Base-by-base conservation (phyloP, 306 rosid genomes). In the Pachyrhizus erosus region DNA sequence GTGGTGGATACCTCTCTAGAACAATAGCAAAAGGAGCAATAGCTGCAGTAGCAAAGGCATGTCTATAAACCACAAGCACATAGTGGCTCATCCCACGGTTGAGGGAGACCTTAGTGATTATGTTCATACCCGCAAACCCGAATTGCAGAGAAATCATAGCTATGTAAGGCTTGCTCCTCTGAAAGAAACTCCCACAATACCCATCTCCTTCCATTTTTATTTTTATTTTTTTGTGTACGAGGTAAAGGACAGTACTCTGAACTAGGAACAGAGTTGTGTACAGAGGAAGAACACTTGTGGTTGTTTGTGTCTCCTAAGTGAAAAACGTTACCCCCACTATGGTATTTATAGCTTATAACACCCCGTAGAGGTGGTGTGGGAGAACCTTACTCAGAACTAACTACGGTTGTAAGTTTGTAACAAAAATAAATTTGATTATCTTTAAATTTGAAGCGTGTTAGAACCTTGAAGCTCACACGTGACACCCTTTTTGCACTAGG, bases 81-180 rank as follows among this genome's bases (percentile, higher is more conserved):
- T 90, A 96, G 77, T 93, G 99, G 75, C 94, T 96, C 97, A 93
- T 91, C 2, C 99, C 98, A 1, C 94, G 91, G 90, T 88, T 90
- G 75, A 96, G 94, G 4, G 97, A 93, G 3, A 92, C 94, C 75
- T 88, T 92, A 3, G 97, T 93, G 80, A 96, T 92, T 67, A 96
- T 92, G 84, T 88, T 93, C 99, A 96, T 96, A 0, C 99, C 99
- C 1, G 99, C 99, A 14, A 91, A 92, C 9, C 99, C 99, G 11
- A 96, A 96, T 75, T 93, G 97, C 23, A 93, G 89, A 58, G 90
- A 93, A 71, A 92, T 86, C 91, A 92, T 92, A 5, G 94, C 99
- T 86, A 92, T 87, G 88, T 96, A 96, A 43, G 98, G 98, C 75
- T 91, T 92, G n/a, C 90, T 84, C 79, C 80, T 95, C 61, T 85